Evolutionary conservation across 1,139 yeast species (phyloP).

Genomic region (Diutina siamensis): DNA sequence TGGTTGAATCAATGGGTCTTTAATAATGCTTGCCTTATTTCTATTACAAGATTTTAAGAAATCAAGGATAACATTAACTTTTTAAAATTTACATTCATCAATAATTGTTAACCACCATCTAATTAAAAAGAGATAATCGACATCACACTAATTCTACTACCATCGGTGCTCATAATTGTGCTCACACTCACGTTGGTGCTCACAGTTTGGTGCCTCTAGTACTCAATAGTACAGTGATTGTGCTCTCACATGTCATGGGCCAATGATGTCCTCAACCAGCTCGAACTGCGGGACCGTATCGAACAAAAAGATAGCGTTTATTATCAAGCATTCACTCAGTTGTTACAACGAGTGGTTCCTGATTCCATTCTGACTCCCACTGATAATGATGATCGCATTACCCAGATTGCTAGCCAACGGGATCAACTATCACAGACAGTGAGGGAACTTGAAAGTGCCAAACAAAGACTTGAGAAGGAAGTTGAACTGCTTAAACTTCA

Average conservation of each 20-base stretch:
- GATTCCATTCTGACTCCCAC: background rate
- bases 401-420: background rate
- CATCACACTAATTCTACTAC: too few relatives aligned
- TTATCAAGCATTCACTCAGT: background rate
- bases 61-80: too few relatives aligned
- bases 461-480: background rate
- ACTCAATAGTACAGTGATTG: too few relatives aligned
- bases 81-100: too few relatives aligned
- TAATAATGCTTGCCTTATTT: too few relatives aligned
- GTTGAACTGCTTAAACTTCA: background rate
- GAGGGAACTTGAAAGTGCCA: background rate
- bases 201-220: too few relatives aligned
- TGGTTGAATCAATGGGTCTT: too few relatives aligned
- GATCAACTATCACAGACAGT: background rate
- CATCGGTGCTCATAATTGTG: too few relatives aligned
- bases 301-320: background rate
- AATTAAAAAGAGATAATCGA: too few relatives aligned
- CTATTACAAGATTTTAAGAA: too few relatives aligned
- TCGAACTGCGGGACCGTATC: background rate
- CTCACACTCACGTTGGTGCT: too few relatives aligned
- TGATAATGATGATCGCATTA: background rate
- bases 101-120: too few relatives aligned
- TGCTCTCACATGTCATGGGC: conserved; percentile 6
- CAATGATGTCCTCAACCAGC: background rate
- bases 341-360: background rate